Evolutionary conservation across 2,329 filamentous ascomycete species (phyloP).

Genomic region (Colletotrichum tropicale): DNA sequence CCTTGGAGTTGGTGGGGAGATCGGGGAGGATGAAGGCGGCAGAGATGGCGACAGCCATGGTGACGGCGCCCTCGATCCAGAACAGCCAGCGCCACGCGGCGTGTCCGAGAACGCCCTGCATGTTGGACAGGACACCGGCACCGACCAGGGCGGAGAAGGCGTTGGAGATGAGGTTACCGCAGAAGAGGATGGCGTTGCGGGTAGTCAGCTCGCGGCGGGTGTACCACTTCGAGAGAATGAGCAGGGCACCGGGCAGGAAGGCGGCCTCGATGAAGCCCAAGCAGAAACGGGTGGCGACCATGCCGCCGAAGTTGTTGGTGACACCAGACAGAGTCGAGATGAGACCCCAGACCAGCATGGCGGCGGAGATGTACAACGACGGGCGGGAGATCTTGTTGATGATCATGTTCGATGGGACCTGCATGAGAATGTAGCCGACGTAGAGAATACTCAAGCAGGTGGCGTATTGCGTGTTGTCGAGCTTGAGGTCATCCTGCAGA

Average conservation of each 20-base stretch:
- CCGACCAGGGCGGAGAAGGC: constrained; percentile 65
- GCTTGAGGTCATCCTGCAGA: constrained; percentile 62
- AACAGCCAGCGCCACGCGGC: constrained; percentile 67
- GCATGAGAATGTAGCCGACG: constrained; percentile 70
- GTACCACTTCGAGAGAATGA: constrained; percentile 72
- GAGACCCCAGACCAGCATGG: constrained; percentile 65
- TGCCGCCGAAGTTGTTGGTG: constrained; percentile 54
- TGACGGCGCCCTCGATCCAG: constrained; percentile 60
- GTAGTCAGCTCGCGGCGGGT: constrained; percentile 61
- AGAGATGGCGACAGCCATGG: constrained; percentile 51
- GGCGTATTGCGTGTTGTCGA: constrained; percentile 64
- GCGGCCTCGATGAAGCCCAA: constrained; percentile 68
- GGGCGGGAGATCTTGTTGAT: constrained; percentile 59
- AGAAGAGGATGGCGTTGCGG: constrained; percentile 63
- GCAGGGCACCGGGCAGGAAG: constrained; percentile 66
- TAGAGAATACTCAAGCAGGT: constrained; percentile 70
- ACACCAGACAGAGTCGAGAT: constrained; percentile 62
- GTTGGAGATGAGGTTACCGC: constrained; percentile 63
- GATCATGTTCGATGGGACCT: constrained; percentile 63
- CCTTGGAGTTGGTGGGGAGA: constrained; percentile 58
- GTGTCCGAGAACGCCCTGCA: constrained; percentile 59
- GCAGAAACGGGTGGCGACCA: constrained; percentile 63
- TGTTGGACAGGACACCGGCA: constrained; percentile 62
- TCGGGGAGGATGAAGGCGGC: constrained; percentile 58
- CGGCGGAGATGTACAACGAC: constrained; percentile 53